These are phyloP conservation scores for barrel medic (Medicago truncatula) DNA, from an alignment of 306 rosid species.

Conservation along the genomic window MtrunA17r5.0-ANR NC_053048.1:40283501-40284000, in stretches of 20 bases:
- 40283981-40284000: not conserved
- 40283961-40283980: not conserved
- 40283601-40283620: no score
- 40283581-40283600: no score
- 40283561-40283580: no score
- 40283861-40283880: not conserved
- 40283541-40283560: no score
- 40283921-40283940: not conserved
- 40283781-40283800: constrained; percentile 14
- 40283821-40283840: constrained; percentile 1
- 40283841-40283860: constrained; percentile 5
- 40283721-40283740: not conserved
- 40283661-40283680: not conserved
- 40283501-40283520: no score
- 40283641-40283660: no score
- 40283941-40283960: not conserved
- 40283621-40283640: no score
- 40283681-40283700: no score
- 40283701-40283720: no score
- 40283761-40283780: constrained; percentile 10
- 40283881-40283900: not conserved
- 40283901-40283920: not conserved
- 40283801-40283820: not conserved
- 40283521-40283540: no score
- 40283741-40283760: constrained; percentile 1